phyloP scores from a whole-genome alignment of 2,329 filamentous ascomycete species.

The Xylaria sp. region DNA sequence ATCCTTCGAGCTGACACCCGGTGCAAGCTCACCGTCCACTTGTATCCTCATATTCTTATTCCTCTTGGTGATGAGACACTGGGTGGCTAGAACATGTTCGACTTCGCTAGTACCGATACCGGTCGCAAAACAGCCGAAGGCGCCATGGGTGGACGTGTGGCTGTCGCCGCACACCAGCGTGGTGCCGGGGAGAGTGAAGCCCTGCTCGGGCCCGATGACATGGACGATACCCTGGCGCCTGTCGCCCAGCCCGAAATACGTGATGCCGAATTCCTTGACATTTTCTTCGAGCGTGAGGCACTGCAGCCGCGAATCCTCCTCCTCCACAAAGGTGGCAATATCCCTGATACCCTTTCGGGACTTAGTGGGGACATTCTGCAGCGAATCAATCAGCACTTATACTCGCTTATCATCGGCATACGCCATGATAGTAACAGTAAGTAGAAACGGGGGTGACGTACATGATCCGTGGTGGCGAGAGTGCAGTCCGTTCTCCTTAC shows the following conservation, averaged over 20 bases:
- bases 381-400: constrained; percentile 20
- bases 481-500: constrained; percentile 97
- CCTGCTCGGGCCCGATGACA: constrained; percentile 97
- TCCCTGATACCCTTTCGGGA: constrained; percentile 94
- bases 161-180: constrained; percentile 98
- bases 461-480: constrained; percentile 94
- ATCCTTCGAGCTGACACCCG: constrained; percentile 96
- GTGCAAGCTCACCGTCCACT: constrained; percentile 87
- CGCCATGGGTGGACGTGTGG: constrained; percentile 97
- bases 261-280: constrained; percentile 94
- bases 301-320: constrained; percentile 92
- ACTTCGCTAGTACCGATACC: constrained; percentile 99
- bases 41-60: constrained; percentile 99
- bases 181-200: constrained; percentile 96
- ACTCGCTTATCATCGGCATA: constrained; percentile 30
- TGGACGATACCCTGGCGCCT: constrained; percentile 98
- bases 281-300: constrained; percentile 97
- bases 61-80: constrained; percentile 91
- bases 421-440: constrained; percentile 9
- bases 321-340: constrained; percentile 91
- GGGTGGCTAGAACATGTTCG: constrained; percentile 96
- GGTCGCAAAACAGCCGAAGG: constrained; percentile 93
- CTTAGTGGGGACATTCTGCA: constrained; percentile 89
- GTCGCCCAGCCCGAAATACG: constrained; percentile 96
- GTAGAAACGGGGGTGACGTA: constrained; percentile 60